These are phyloP conservation scores for Monosporascus sp. DNA, from an alignment of 2,329 filamentous ascomycete genomes.

Conservation along the genomic window DNA sequence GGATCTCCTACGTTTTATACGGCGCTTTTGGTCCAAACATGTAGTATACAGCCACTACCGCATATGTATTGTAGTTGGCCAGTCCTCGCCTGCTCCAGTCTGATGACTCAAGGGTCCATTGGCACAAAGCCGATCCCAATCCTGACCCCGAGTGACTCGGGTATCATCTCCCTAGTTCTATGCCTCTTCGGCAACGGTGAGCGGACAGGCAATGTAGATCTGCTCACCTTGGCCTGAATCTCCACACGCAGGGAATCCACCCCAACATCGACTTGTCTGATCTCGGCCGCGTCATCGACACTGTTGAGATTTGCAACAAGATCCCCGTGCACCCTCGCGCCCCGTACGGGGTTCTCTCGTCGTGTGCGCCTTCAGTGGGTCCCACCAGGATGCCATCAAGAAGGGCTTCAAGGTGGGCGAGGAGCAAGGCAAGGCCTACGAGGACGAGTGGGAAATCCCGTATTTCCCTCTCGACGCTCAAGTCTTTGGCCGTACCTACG, in stretches of 20 bases:
- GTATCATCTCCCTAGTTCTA: too few relatives aligned
- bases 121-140: too few relatives aligned
- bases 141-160: too few relatives aligned
- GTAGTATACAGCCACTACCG: too few relatives aligned
- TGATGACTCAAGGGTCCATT: too few relatives aligned
- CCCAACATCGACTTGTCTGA: constrained; percentile 89
- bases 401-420: constrained; percentile 77
- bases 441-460: constrained; percentile 76
- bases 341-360: constrained; percentile 90
- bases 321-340: constrained; percentile 86
- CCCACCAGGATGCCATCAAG: constrained; percentile 94
- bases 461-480: constrained; percentile 90
- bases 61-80: too few relatives aligned
- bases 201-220: constrained; percentile 89
- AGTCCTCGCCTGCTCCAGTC: too few relatives aligned
- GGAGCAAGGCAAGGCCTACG: constrained; percentile 47
- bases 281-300: constrained; percentile 76
- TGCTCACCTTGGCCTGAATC: constrained; percentile 89
- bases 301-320: constrained; percentile 90
- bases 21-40: constrained; percentile 38
- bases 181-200: constrained; percentile 94
- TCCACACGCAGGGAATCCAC: constrained; percentile 88
- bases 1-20: too few relatives aligned
- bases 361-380: constrained; percentile 87
- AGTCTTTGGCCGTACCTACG: constrained; percentile 95